These are phyloP conservation scores for Neospora caninum DNA, from an alignment of 169 alveolate genomes.

Conservation along the genomic window DNA sequence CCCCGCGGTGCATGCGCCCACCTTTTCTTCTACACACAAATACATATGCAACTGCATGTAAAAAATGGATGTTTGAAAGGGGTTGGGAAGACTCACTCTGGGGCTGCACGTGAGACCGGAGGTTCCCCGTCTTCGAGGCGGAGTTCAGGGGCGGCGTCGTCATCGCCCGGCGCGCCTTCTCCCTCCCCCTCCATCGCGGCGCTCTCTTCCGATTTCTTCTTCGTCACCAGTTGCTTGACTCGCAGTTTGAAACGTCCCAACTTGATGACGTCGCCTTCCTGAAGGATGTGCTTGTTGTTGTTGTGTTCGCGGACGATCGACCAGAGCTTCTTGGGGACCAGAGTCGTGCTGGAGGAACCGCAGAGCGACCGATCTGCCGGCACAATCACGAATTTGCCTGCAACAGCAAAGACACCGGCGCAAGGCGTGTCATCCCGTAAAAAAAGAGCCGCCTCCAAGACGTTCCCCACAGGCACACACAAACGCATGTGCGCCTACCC, in stretches of 20 bases:
- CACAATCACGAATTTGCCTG: constrained; percentile 39
- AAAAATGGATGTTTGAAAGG: background rate
- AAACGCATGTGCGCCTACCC: too few relatives aligned
- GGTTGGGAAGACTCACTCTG: background rate
- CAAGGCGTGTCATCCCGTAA: too few relatives aligned
- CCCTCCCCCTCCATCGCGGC: background rate
- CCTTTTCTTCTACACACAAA: too few relatives aligned
- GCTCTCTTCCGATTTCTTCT: background rate
- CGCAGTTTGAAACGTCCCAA: constrained; percentile 92
- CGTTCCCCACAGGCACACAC: background rate
- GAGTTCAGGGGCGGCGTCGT: constrained; percentile 11
- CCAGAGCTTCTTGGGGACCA: constrained; percentile 89
- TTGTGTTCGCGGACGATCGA: constrained; percentile 89
- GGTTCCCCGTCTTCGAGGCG: constrained; percentile 56
- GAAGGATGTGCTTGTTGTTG: constrained; percentile 81
- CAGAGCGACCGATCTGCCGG: constrained; percentile 55
- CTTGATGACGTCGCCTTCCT: constrained; percentile 92
- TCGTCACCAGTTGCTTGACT: constrained; percentile 83
- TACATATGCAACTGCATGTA: background rate
- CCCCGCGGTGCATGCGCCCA: too few relatives aligned
- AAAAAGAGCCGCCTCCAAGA: too few relatives aligned
- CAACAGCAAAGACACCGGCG: background rate
- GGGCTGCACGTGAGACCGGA: constrained; percentile 30
- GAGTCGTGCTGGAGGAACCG: constrained; percentile 53
- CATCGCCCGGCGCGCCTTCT: background rate